These are phyloP conservation scores for Acrocalymma vagum DNA, from an alignment of 2,329 filamentous ascomycete species.

Conservation along the genomic window DNA sequence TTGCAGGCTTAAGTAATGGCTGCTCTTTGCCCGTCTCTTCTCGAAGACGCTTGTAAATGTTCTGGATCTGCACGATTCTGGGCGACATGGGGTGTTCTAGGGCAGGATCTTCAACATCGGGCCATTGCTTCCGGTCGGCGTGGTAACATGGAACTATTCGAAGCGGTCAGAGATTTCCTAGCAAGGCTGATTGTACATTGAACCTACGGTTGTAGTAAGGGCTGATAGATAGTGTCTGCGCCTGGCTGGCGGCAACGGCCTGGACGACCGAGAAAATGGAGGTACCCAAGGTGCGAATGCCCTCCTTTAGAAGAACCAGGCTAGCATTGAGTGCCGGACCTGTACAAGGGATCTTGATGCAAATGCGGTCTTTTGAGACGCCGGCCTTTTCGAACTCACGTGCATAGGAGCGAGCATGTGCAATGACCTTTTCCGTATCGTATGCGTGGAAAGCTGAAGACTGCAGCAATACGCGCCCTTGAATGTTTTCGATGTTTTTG, in stretches of 20 bases:
- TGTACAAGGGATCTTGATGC: slow-evolving; percentile 62
- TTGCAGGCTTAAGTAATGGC: slow-evolving; percentile 58
- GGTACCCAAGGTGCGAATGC: slow-evolving; percentile 59
- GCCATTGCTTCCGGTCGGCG: slow-evolving; percentile 55
- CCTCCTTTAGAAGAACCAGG: slow-evolving; percentile 53
- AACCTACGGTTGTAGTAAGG: slow-evolving; percentile 61
- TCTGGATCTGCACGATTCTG: slow-evolving; percentile 58
- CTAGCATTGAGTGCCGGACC: slow-evolving; percentile 58
- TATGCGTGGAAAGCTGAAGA: slow-evolving; percentile 58
- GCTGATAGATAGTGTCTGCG: slow-evolving; percentile 58
- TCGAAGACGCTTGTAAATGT: slow-evolving; percentile 57
- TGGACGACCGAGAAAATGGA: slow-evolving; percentile 58
- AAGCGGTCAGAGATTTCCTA: too few species aligned
- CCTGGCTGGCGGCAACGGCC: slow-evolving; percentile 60
- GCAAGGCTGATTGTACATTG: too few species aligned
- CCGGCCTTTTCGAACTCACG: slow-evolving; percentile 56
- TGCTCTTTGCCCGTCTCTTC: slow-evolving; percentile 59
- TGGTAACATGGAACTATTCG: too few species aligned
- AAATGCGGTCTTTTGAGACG: slow-evolving; percentile 57
- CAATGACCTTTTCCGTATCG: slow-evolving; percentile 54
- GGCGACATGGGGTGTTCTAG: slow-evolving; percentile 58
- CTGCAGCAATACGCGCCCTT: slow-evolving; percentile 60
- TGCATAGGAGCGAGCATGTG: slow-evolving; percentile 58
- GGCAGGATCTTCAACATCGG: slow-evolving; percentile 57
- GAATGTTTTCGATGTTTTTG: slow-evolving; percentile 56